Base-by-base conservation (phyloP, 345 rosid genomes). In the Eucalyptus cloeziana region DNA sequence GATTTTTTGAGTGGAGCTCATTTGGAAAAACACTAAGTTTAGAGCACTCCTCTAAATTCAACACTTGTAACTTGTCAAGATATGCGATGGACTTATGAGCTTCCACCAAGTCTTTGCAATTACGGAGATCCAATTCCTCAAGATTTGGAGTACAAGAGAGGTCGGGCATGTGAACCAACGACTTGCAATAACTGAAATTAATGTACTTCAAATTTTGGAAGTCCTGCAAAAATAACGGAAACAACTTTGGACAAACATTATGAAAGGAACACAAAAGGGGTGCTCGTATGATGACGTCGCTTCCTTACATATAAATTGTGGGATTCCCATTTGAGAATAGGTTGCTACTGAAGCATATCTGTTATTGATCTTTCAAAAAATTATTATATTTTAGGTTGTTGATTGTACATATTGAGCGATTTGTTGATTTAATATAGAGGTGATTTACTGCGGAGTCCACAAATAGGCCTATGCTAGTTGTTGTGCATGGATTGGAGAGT, bases 21-120 rank as follows among this genome's bases (percentile, higher is more conserved):
- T 56, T 24, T 30, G 71, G 37, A n/a, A 64, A 64, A 64, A 6
- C 16, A 13, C 71, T 30, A 64, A 64, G 71, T 64, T 64, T 1
- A n/a, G 19, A 7, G 71, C 79, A 31, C 11, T 0, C 2, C 3
- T 1, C 1, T 15, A 67, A 15, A 15, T 7, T 8, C 12, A 67
- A 0, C 11, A n/a, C 10, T 7, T 15, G 40, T 67, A 67, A 15
- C 22, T 67, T 31, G 9, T 7, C 19, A 16, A 0, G 79, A 67
- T 31, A 15, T 15, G 11, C 40, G 4, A 67, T 31, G 1, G 79
- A 67, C 40, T 15, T 3, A 10, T 31, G 40, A 4, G 10, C 79
- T 67, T 31, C 21, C 17, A 15, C 21, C 79, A 67, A 67, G 40
- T 67, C 9, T 8, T 7, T 2, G 11, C 79, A 67, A 15, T 8